These are phyloP conservation scores for Elsinoe perseae DNA, from an alignment of 2,329 filamentous ascomycete genomes.

Conservation along the genomic window DNA sequence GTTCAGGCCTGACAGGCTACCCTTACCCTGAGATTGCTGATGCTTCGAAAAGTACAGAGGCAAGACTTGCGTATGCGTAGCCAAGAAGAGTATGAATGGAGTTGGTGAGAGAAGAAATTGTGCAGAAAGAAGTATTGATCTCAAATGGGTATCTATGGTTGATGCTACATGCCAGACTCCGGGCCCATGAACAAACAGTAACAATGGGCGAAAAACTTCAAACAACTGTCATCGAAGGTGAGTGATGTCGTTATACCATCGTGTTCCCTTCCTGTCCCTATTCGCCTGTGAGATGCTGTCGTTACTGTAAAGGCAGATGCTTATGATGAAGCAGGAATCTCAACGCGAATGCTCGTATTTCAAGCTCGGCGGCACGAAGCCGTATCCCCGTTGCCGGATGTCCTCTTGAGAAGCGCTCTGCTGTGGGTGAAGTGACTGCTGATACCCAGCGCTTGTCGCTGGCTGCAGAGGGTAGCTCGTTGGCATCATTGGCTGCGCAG, in stretches of 20 bases:
- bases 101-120: neutral
- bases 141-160: neutral
- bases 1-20: neutral
- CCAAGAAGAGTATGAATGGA: too few species aligned
- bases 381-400: neutral
- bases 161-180: neutral
- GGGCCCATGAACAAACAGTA: neutral
- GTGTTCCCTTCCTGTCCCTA: too few species aligned
- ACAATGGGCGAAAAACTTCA: too few species aligned
- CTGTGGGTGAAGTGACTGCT: neutral
- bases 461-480: neutral
- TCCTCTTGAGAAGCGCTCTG: neutral
- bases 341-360: conserved; percentile 1
- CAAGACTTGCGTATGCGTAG: too few species aligned
- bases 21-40: neutral
- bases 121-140: neutral
- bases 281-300: neutral
- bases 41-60: neutral
- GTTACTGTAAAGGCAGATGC: neutral
- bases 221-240: too few species aligned
- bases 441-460: neutral
- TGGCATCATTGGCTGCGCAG: neutral
- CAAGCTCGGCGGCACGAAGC: neutral
- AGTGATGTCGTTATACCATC: too few species aligned
- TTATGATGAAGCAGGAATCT: neutral